Percentiles rank a stretch among this genome's conserved stretches.
phyloP scores from a whole-genome alignment of 176 grass and related monocot genomes.

The Urochloa ruziziensis region DNA sequence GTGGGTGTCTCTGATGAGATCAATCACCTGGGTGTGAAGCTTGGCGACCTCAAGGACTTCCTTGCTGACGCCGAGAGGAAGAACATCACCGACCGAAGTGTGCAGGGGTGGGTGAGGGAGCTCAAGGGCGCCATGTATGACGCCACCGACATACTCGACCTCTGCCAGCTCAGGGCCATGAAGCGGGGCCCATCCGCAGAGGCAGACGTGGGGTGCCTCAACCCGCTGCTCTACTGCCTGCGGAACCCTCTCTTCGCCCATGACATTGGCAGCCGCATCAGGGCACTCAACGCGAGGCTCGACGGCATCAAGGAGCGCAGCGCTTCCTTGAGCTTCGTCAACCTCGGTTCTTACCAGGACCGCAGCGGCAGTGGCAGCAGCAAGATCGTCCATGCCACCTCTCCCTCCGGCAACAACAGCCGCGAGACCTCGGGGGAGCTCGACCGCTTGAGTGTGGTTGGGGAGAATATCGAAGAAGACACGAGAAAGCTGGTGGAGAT shows the following conservation, averaged over 20 bases:
- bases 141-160: background rate
- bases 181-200: background rate
- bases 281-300: background rate
- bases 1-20: too few relatives aligned
- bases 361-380: too few relatives aligned
- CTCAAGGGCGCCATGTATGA: conserved; percentile 3
- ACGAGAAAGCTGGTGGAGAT: background rate
- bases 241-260: background rate
- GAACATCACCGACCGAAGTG: too few relatives aligned
- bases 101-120: conserved; percentile 18
- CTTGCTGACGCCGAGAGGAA: too few relatives aligned
- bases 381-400: background rate
- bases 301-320: background rate
- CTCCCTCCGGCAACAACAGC: background rate
- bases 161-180: conserved; percentile 24
- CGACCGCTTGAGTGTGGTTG: background rate
- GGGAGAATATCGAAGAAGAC: conserved; percentile 22
- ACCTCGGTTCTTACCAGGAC: background rate
- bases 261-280: conserved; percentile 2
- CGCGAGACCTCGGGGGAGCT: background rate
- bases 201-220: background rate
- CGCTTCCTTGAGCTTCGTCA: background rate
- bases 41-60: too few relatives aligned
- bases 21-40: too few relatives aligned
- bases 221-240: background rate